Conservation (phyloP, 2,329 filamentous ascomycete genomes). For the Xylaria hypoxylon region DNA sequence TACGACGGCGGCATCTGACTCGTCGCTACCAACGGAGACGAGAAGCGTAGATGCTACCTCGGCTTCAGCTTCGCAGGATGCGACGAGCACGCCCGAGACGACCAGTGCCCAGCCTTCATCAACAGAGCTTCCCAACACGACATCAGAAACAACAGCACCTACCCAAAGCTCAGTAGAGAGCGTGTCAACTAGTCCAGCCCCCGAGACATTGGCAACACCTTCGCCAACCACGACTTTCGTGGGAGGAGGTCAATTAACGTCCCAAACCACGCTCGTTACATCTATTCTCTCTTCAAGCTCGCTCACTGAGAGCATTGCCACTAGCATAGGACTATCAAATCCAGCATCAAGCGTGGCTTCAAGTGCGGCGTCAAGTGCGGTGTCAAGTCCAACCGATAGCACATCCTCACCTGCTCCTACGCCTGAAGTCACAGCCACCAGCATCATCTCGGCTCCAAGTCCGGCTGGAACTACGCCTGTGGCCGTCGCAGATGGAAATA, state of each 20-base stretch:
- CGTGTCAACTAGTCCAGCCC: conserved; percentile 15
- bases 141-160: conserved; percentile 20
- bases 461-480: conserved; percentile 24
- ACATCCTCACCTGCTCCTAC: conserved; percentile 11
- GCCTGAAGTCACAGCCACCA: conserved; percentile 12
- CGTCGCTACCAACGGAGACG: conserved; percentile 28
- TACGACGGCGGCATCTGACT: conserved; percentile 29
- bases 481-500: conserved; percentile 13
- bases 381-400: conserved; percentile 28
- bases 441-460: not conserved
- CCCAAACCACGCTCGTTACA: conserved; percentile 43
- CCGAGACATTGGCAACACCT: conserved; percentile 23
- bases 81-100: conserved; percentile 17
- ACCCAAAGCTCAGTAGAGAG: conserved; percentile 29
- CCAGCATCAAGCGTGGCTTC: conserved; percentile 21
- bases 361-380: conserved; percentile 12
- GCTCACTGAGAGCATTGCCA: conserved; percentile 42
- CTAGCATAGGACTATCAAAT: conserved; percentile 37
- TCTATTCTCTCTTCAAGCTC: conserved; percentile 40
- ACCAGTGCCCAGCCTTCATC: conserved; percentile 24
- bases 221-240: conserved; percentile 21
- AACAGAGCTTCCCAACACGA: conserved; percentile 2
- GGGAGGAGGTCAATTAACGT: conserved; percentile 15
- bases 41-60: conserved; percentile 25
- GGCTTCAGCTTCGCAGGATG: conserved; percentile 22